Percentiles rank a stretch among this genome's conserved stretches.
These are phyloP conservation scores for Trypanosoma melophagium DNA, from an alignment of 208 protist species.

Conservation along the genomic window DNA sequence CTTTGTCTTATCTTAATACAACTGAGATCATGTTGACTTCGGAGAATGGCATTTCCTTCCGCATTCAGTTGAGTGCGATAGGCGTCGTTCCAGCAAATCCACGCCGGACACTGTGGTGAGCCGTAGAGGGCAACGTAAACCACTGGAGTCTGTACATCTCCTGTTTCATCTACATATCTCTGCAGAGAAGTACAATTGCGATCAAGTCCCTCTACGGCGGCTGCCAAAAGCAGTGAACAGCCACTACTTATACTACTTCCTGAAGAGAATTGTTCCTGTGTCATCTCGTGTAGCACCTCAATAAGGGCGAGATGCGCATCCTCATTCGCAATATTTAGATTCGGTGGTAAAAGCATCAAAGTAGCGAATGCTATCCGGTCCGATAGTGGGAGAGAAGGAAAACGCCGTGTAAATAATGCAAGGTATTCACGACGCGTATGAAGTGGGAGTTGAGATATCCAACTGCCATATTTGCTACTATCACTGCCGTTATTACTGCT, in stretches of 20 bases:
- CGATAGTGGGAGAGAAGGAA: slow-evolving; percentile 44
- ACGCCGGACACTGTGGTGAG: slow-evolving; percentile 25
- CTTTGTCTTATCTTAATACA: slow-evolving; percentile 40
- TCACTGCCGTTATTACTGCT: background rate
- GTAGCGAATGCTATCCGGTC: slow-evolving; percentile 56
- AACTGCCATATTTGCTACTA: background rate
- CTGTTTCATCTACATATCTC: slow-evolving; percentile 79
- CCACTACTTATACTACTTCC: background rate
- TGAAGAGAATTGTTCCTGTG: slow-evolving; percentile 40
- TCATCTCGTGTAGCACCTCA: slow-evolving; percentile 43
- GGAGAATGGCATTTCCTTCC: slow-evolving; percentile 48
- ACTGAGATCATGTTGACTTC: slow-evolving; percentile 61
- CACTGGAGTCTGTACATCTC: slow-evolving; percentile 67
- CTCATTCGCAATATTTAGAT: background rate
- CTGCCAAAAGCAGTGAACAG: slow-evolving; percentile 59
- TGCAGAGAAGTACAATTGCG: slow-evolving; percentile 49
- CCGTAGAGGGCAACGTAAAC: slow-evolving; percentile 63
- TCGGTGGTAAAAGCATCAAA: slow-evolving; percentile 43
- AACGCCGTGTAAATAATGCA: slow-evolving; percentile 31
- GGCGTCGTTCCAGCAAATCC: slow-evolving; percentile 59
- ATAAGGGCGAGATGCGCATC: slow-evolving; percentile 34
- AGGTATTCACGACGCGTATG: slow-evolving; percentile 34
- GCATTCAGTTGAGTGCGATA: slow-evolving; percentile 63
- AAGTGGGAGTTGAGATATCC: slow-evolving; percentile 22
- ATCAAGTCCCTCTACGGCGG: slow-evolving; percentile 52